phyloP scores from a whole-genome alignment of 2,329 filamentous ascomycete genomes.

The Paracamarosporium sp. region DNA sequence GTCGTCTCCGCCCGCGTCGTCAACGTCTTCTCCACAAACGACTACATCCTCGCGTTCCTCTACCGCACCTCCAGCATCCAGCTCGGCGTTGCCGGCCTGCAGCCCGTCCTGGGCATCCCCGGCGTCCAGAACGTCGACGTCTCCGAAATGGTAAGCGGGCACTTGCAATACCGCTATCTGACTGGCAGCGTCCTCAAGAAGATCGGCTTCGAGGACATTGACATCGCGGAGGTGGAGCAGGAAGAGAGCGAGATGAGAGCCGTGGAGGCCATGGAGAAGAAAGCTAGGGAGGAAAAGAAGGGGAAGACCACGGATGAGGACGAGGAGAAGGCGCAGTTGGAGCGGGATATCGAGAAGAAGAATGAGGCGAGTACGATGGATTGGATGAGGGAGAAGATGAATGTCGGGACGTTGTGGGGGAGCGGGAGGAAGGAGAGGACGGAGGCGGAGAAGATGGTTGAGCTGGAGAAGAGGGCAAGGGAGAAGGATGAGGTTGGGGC shows the following conservation, averaged over 20 bases:
- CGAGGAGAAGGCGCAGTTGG: constrained; percentile 46
- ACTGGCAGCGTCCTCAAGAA: constrained; percentile 59
- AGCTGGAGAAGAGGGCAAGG: constrained; percentile 19
- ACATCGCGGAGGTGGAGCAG: constrained; percentile 53
- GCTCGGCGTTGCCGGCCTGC: constrained; percentile 82
- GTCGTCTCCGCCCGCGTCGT: constrained; percentile 83
- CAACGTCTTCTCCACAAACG: constrained; percentile 87
- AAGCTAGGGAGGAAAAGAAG: constrained; percentile 44
- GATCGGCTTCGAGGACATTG: constrained; percentile 61
- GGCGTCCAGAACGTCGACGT: constrained; percentile 68
- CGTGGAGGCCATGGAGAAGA: constrained; percentile 53
- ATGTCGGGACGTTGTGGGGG: constrained; percentile 24
- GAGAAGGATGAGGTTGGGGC: background rate
- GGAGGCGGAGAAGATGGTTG: constrained; percentile 26
- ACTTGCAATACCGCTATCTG: constrained; percentile 58
- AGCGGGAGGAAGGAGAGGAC: constrained; percentile 20
- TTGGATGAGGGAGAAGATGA: constrained; percentile 52
- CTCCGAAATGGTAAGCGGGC: constrained; percentile 57
- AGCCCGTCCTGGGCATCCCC: constrained; percentile 71
- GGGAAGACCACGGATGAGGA: constrained; percentile 31
- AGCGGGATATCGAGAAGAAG: constrained; percentile 52
- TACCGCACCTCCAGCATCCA: constrained; percentile 86
- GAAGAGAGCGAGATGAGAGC: constrained; percentile 54
- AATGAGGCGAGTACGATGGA: constrained; percentile 53
- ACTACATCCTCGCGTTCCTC: constrained; percentile 85